These are phyloP conservation scores for Cruciata laevipes DNA, from an alignment of 257 asterid species.

Conservation along the genomic window DNA sequence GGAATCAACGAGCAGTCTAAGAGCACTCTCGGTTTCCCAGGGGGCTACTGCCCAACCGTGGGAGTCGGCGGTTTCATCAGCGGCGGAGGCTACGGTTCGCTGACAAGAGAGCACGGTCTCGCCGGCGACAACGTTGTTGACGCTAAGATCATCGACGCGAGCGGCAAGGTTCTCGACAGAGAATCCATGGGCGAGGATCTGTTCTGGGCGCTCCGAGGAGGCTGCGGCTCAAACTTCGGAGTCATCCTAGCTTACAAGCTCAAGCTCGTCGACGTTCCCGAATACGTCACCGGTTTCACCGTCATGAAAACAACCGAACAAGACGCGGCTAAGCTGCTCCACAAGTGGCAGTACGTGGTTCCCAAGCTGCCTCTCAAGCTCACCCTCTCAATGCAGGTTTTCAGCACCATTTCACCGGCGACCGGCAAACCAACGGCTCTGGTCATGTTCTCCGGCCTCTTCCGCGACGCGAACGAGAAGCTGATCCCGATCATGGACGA, in stretches of 20 bases:
- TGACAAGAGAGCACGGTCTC: slow-evolving; percentile 4
- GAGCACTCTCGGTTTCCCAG: slow-evolving; percentile 2
- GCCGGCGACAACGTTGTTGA: slow-evolving; percentile 9
- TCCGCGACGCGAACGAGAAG: neutral
- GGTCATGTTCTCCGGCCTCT: neutral
- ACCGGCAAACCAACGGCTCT: neutral
- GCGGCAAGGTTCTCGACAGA: neutral
- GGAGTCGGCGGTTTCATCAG: slow-evolving; percentile 7
- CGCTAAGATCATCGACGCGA: neutral
- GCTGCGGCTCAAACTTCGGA: slow-evolving; percentile 1
- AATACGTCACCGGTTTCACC: neutral
- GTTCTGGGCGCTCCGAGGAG: neutral
- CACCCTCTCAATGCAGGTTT: neutral
- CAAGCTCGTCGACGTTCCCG: neutral
- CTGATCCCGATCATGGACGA: slow-evolving; percentile 1
- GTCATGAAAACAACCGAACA: slow-evolving; percentile 3
- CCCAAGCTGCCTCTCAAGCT: neutral
- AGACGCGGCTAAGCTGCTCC: neutral
- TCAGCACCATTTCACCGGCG: neutral
- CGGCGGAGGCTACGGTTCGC: slow-evolving; percentile 11
- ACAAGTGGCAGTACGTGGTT: slow-evolving; percentile 10
- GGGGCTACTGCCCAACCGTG: slow-evolving; percentile 13
- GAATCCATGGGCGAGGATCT: neutral
- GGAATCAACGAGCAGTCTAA: neutral
- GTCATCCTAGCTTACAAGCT: slow-evolving; percentile 3